Base-by-base conservation (phyloP, 768 basidiomycete species). In the Scleroderma citrinum region DNA sequence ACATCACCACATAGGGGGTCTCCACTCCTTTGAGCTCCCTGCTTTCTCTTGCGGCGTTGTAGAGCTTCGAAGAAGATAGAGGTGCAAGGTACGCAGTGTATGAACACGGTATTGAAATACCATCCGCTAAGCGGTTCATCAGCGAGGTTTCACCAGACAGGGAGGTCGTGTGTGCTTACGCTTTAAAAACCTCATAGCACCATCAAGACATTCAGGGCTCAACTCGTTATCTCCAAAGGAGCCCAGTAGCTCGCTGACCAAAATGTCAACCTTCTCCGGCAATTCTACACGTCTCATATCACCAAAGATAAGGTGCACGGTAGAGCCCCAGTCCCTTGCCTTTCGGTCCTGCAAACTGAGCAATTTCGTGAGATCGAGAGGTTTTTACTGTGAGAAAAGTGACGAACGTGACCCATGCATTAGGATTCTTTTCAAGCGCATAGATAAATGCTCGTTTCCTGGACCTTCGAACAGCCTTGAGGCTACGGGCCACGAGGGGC, bases 201-300 rank as follows among this genome's bases (percentile, higher is more conserved):
- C 96, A 63, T 99, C 96, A 31, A 99, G 73, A 68, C 96, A 99
- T 67, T 99, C 96, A 0, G 96, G 96, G 62, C 92, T 94, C 42
- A 98, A 80, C 65, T 99, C 96, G 52, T 99, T 99, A 68, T 99
- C 96, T 2, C 95, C 96, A 70, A 99, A 98, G 4, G 92, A 94
- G 3, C 96, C 96, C 58, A 99, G 69, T 19, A 99, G 78, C 66
- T 99, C 96, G 70, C 89, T 95, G 59, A 99, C 85, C 50, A 99
- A 72, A 53, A 99, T 91, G 66, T 98, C 96, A 24, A 82, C 92
- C 56, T 79, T 76, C 58, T 96, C 91, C 5, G 95, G 93, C 1
- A 95, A 68, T 8, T 83, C 75, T 38, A 96, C 71, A 23, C 72
- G 71, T 14, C 96, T 77, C 96, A 99, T 98, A 67, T 99, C 96